phyloP scores from a whole-genome alignment of 345 rosid genomes.

The Laguncularia racemosa region DNA sequence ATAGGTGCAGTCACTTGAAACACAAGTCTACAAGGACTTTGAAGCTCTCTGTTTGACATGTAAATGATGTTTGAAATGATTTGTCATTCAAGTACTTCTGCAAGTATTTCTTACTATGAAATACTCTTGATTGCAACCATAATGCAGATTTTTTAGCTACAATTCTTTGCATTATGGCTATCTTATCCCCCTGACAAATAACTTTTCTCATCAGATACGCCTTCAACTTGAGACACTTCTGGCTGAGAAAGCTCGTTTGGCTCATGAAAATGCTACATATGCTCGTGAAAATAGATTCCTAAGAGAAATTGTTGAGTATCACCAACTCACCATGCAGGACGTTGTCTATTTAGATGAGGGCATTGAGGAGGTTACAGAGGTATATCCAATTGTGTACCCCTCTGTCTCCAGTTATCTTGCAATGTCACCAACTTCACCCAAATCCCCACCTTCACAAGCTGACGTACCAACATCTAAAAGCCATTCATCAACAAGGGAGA shows the following conservation, averaged over 20 bases:
- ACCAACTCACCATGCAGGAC: conserved; percentile 95
- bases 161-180: conserved; percentile 3
- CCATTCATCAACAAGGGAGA: conserved; percentile 21
- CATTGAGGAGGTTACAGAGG: conserved; percentile 67
- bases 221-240: conserved; percentile 92
- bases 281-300: conserved; percentile 88
- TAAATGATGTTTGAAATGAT: too few species aligned
- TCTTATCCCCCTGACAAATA: not conserved
- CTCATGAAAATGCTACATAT: conserved; percentile 73
- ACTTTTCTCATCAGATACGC: conserved; percentile 48
- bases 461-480: conserved; percentile 16
- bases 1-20: not conserved
- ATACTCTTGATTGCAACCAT: too few species aligned
- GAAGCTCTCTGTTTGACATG: not conserved
- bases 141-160: not conserved
- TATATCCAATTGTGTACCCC: conserved; percentile 36
- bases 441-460: conserved; percentile 39
- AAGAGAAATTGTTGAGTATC: conserved; percentile 94
- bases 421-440: conserved; percentile 49
- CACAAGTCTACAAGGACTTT: not conserved
- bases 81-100: too few species aligned
- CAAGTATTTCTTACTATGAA: too few species aligned
- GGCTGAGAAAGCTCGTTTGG: conserved; percentile 94
- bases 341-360: conserved; percentile 87
- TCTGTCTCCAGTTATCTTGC: conserved; percentile 35